phyloP scores from a whole-genome alignment of 1,284 basidiomycete genomes.

The Lignosus rhinocerotis region DNA sequence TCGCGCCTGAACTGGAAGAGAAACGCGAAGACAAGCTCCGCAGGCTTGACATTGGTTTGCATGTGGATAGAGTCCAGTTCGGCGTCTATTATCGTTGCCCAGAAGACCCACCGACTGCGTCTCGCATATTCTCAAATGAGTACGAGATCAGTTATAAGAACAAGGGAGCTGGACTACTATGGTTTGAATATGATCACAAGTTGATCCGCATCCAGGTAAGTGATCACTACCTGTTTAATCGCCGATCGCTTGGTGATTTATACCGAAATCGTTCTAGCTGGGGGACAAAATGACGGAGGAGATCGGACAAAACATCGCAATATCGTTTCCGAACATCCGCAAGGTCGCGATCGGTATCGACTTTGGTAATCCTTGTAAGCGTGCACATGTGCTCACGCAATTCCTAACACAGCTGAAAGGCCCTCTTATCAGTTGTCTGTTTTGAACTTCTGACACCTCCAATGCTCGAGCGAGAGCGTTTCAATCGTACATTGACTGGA shows the following conservation, averaged over 20 bases:
- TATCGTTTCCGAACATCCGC: slow-evolving; percentile 58
- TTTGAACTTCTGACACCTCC: slow-evolving; percentile 65
- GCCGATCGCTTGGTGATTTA: not conserved
- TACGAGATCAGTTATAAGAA: slow-evolving; percentile 42
- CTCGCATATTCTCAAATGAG: slow-evolving; percentile 65
- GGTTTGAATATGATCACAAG: slow-evolving; percentile 67
- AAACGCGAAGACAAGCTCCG: slow-evolving; percentile 47
- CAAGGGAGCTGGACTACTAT: slow-evolving; percentile 51
- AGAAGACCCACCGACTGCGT: slow-evolving; percentile 34
- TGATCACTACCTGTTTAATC: not conserved
- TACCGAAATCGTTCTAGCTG: slow-evolving; percentile 38
- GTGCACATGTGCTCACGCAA: not conserved
- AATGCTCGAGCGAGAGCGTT: slow-evolving; percentile 57
- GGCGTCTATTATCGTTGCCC: slow-evolving; percentile 49
- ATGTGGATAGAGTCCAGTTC: slow-evolving; percentile 62
- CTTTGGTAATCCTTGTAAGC: slow-evolving; percentile 43
- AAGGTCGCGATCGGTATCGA: slow-evolving; percentile 61
- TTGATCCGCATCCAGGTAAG: slow-evolving; percentile 57
- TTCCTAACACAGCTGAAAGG: not conserved
- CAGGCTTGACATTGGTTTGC: slow-evolving; percentile 46
- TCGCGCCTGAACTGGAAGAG: slow-evolving; percentile 60
- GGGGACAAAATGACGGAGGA: slow-evolving; percentile 55
- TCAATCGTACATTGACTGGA: slow-evolving; percentile 51
- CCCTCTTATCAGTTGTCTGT: slow-evolving; percentile 50
- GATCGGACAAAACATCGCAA: slow-evolving; percentile 49